phyloP scores from a whole-genome alignment of 768 basidiomycete species.

The Suillus bovinus region DNA sequence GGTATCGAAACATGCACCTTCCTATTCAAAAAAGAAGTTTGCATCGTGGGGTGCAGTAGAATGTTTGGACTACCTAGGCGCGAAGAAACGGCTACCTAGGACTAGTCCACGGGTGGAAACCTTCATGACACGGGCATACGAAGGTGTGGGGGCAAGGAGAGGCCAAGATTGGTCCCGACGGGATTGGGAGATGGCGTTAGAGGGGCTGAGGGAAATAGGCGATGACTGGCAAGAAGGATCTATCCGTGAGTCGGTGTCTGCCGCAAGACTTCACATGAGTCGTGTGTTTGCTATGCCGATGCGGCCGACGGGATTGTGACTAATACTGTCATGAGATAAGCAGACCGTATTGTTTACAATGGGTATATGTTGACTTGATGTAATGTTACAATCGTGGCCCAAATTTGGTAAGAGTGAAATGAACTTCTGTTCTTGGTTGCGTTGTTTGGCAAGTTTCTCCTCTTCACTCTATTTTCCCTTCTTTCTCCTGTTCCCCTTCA shows the following conservation, averaged over 20 bases:
- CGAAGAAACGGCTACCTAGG: constrained; percentile 34
- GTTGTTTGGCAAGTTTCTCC: constrained; percentile 10
- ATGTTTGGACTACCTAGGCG: constrained; percentile 56
- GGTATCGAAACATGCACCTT: constrained; percentile 59
- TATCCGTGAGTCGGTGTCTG: constrained; percentile 50
- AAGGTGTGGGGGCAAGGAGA: constrained; percentile 52
- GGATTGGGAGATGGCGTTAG: constrained; percentile 62
- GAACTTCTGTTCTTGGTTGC: constrained; percentile 1
- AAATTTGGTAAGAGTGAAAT: constrained; percentile 5
- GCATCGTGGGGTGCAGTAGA: constrained; percentile 54
- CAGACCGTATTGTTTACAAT: not conserved
- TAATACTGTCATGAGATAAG: not conserved
- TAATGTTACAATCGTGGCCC: not conserved
- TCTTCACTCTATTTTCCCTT: not conserved
- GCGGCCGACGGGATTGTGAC: constrained; percentile 40
- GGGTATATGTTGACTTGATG: not conserved
- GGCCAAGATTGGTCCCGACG: constrained; percentile 74
- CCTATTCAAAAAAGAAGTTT: constrained; percentile 43
- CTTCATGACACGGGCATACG: constrained; percentile 53
- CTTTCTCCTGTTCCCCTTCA: constrained; percentile 20
- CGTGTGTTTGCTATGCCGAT: constrained; percentile 48
- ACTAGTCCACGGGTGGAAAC: constrained; percentile 49
- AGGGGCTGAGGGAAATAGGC: constrained; percentile 48
- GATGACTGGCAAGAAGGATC: constrained; percentile 51
- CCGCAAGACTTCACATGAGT: constrained; percentile 49